Evolutionary conservation across 1,284 basidiomycete genomes (phyloP), one percentile per base, ranked within the genome.

Genomic region (Ustilago loliicola): DNA sequence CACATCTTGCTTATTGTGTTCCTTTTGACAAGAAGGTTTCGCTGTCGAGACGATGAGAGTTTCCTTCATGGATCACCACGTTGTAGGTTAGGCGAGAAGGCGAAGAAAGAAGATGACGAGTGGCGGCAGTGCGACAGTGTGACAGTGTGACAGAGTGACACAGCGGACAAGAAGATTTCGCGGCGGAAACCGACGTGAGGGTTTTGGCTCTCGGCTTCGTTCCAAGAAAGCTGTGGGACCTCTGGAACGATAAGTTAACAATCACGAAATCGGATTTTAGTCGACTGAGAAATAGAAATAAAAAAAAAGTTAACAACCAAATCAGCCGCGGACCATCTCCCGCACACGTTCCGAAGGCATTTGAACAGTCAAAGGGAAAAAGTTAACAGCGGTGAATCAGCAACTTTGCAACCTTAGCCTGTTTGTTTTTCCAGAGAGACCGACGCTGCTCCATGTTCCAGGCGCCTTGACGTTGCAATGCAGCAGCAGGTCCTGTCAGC

Each of bases 201-300:
- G 29, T 17, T 34, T 48, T 21, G 30, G 30, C 25, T 40, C n/a
- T 45, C 42, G 42, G 7, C 15, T 25, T 27, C 36, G 54, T 32
- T 32, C 21, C 25, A 11, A 36, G 32, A 42, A 38, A 52, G 70
- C 64, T 50, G 70, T 60, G 70, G 71, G 38, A 68, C 61, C 30
- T 73, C 71, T 73, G 66, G 71, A 73, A 73, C 71, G 71, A 73
- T 11, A 72, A 64, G 65, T 72, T 67, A 67, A 67, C 61, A 72
- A 55, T 50, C 25, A 10, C 21, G 19, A 63, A 57, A 45, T 27
- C 30, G 45, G 23, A 48, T 29, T 40, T 30, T 32, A 9, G 7
- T 6, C 38, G 17, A n/a, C 17, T 11, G 8, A 45, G 13, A n/a
- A 1, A 21, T 32, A 4, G 5, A 10, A 2, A 27, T 9, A 29